Evolutionary conservation across 495 filamentous ascomycete genomes (phyloP).

Genomic region (Penicillium paxilli): DNA sequence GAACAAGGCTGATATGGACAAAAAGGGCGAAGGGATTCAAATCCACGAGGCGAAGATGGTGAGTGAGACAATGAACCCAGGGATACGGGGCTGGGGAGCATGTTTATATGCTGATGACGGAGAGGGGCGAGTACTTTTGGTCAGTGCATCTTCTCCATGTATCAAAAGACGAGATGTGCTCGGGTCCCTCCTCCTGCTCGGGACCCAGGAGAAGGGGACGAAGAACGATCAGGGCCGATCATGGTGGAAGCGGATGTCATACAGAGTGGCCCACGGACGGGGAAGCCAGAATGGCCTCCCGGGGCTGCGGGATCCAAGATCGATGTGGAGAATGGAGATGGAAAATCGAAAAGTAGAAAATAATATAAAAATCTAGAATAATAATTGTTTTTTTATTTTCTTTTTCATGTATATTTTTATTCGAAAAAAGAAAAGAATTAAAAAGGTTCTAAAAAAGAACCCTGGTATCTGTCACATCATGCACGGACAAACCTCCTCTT

Average conservation of each 20-base stretch:
- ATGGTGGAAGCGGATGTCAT: conserved; percentile 36
- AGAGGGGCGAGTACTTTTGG: conserved; percentile 18
- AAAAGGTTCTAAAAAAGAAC: conserved; percentile 2
- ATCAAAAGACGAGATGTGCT: conserved; percentile 5
- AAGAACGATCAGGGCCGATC: conserved; percentile 28
- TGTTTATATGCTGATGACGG: conserved; percentile 30
- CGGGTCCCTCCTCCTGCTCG: conserved; percentile 4
- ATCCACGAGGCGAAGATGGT: conserved; percentile 26
- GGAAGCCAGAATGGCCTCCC: conserved; percentile 24
- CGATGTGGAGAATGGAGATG: conserved; percentile 5
- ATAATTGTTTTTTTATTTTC: neutral
- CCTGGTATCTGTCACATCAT: conserved; percentile 41
- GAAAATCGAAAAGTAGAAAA: neutral
- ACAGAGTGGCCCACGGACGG: conserved; percentile 34
- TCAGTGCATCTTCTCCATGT: conserved; percentile 1
- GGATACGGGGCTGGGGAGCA: conserved; percentile 22
- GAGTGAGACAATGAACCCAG: conserved; percentile 19
- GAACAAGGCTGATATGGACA: conserved; percentile 24
- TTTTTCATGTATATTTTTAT: neutral
- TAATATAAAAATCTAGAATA: neutral
- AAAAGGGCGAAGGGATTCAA: conserved; percentile 14
- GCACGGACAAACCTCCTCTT: conserved; percentile 28
- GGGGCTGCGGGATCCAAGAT: conserved; percentile 6
- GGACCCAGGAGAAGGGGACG: conserved; percentile 24
- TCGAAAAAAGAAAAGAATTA: neutral